phyloP scores from a whole-genome alignment of 2,329 filamentous ascomycete genomes.

The Aspergillus versicolor region DNA sequence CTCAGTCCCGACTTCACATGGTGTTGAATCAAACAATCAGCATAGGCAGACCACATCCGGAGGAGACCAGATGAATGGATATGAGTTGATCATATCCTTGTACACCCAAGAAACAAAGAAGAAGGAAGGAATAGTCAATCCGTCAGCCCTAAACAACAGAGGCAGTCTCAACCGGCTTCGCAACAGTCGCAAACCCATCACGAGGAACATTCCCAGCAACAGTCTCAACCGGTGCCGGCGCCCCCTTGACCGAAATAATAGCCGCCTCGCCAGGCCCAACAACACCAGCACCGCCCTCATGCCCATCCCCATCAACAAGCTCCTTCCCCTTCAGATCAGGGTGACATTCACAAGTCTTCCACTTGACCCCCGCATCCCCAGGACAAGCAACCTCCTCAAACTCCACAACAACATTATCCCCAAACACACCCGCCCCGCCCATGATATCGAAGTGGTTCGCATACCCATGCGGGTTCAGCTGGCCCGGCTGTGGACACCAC shows the following conservation, averaged over 20 bases:
- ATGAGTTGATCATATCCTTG: too few species aligned
- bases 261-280: background rate
- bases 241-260: background rate
- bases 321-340: background rate
- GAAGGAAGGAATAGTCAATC: too few species aligned
- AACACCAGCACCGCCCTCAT: background rate
- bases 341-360: constrained; percentile 10
- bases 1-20: too few species aligned
- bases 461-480: constrained; percentile 5
- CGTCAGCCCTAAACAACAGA: too few species aligned
- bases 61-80: too few species aligned
- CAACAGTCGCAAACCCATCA: background rate
- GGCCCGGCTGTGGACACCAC: constrained; percentile 6
- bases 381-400: constrained; percentile 7
- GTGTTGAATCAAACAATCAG: too few species aligned
- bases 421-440: background rate
- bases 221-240: background rate
- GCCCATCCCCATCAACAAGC: background rate
- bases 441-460: constrained; percentile 11
- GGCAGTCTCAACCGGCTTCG: background rate
- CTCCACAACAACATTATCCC: constrained; percentile 13
- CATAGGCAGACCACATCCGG: too few species aligned
- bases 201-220: background rate
- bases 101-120: too few species aligned
- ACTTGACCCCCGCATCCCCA: background rate